These are phyloP conservation scores for Cryphonectria nitschkei DNA, from an alignment of 2,329 filamentous ascomycete genomes.

Conservation along the genomic window DNA sequence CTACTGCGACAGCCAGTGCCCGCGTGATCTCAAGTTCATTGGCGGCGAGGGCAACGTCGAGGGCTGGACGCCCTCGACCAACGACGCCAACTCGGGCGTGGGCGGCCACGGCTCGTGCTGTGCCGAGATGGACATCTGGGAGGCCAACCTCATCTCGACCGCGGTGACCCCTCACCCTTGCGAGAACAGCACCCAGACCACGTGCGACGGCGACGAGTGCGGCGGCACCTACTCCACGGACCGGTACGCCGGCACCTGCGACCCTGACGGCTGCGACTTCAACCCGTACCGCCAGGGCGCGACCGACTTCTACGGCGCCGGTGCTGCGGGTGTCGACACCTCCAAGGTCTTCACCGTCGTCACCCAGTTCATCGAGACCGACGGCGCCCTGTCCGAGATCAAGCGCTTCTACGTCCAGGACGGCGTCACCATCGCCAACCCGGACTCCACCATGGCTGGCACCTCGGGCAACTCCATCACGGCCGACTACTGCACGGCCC, in stretches of 20 bases:
- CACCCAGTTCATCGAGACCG: slow-evolving; percentile 59
- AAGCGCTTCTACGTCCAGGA: slow-evolving; percentile 64
- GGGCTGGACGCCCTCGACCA: slow-evolving; percentile 49
- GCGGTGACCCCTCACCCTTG: slow-evolving; percentile 62
- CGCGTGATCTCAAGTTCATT: slow-evolving; percentile 62
- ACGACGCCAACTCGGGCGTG: slow-evolving; percentile 52
- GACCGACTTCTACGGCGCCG: slow-evolving; percentile 62
- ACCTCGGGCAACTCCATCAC: slow-evolving; percentile 49
- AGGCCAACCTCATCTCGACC: slow-evolving; percentile 30
- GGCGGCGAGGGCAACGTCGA: slow-evolving; percentile 54
- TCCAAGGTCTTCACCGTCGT: slow-evolving; percentile 62
- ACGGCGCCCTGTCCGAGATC: slow-evolving; percentile 46
- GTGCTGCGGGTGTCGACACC: slow-evolving; percentile 57
- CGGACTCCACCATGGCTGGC: slow-evolving; percentile 43
- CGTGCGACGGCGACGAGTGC: slow-evolving; percentile 51
- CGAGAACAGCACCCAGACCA: slow-evolving; percentile 49
- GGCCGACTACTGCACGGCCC: slow-evolving; percentile 56
- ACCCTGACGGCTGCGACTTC: slow-evolving; percentile 69
- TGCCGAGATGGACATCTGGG: slow-evolving; percentile 59
- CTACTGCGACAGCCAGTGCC: slow-evolving; percentile 58
- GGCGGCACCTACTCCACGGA: slow-evolving; percentile 53
- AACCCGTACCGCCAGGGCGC: slow-evolving; percentile 69
- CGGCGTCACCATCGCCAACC: slow-evolving; percentile 53
- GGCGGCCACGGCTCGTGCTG: slow-evolving; percentile 54
- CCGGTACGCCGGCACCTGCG: slow-evolving; percentile 63